Conservation (phyloP, 2,329 filamentous ascomycete genomes). For the Colletotrichum viniferum region DNA sequence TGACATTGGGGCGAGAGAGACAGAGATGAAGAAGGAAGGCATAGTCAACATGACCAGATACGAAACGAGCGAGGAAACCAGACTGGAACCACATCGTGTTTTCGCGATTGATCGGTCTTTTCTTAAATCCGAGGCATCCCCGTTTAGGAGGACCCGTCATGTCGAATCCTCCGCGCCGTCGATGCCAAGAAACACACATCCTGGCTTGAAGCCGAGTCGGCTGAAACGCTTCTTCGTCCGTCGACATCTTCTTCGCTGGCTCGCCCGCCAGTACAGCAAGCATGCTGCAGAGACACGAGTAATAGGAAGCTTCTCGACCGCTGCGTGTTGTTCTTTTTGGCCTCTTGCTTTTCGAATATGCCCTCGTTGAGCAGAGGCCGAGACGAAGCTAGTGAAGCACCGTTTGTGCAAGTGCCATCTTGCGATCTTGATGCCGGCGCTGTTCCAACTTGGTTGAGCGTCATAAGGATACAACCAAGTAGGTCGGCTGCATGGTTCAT, state of each 20-base stretch:
- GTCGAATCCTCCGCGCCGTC: neutral
- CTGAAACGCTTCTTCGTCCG: slow-evolving; percentile 7
- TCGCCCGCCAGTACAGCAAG: neutral
- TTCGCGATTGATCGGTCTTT: neutral
- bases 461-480: neutral
- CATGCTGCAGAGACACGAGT: slow-evolving; percentile 12
- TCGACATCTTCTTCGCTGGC: neutral
- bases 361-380: neutral
- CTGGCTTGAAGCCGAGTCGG: neutral
- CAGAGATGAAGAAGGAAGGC: neutral
- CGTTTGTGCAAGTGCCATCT: slow-evolving; percentile 8
- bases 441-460: neutral
- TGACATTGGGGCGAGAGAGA: neutral
- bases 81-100: neutral
- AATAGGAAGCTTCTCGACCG: neutral
- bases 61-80: slow-evolving; percentile 10
- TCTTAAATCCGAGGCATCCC: neutral
- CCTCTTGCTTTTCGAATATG: neutral
- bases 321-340: neutral
- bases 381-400: slow-evolving; percentile 13
- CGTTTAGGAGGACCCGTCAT: neutral
- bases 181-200: neutral
- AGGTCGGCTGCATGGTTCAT: neutral
- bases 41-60: neutral
- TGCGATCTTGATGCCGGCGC: slow-evolving; percentile 5